Evolutionary conservation across 2,329 filamentous ascomycete species (phyloP), one percentile per base, ranked within the genome.

Genomic region (Coniella lustricola): DNA sequence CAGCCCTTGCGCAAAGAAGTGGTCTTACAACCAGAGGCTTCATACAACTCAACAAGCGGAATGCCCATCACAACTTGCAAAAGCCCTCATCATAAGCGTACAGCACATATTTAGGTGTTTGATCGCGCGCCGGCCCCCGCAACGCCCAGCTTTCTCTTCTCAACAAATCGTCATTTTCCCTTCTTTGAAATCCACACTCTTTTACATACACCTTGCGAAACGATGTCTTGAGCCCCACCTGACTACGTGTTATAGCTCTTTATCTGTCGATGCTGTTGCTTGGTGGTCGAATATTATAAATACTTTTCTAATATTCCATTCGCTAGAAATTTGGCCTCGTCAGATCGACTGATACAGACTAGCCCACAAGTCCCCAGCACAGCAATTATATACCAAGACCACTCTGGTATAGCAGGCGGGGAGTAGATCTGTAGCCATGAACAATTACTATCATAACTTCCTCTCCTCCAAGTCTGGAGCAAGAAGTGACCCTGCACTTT

Each of bases 381-480:
- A 22, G 5, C 20, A 17, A 7, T 29, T 14, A n/a, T 10, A 9
- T 1, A 18, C 22, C 7, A 22, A 44, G 14, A 7, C 22, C 18
- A 8, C 22, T 16, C 13, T 36, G 7, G 14, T 13, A 34, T 7
- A 12, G 20, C 18, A 22, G 8, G 31, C 16, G 18, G 10, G n/a
- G 8, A 14, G 13, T 29, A 35, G n/a, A 29, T 3, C 9, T 44
- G 42, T 32, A 48, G 56, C 54, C 49, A 81, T 81, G 77, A 72
- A 71, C 59, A 75, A 78, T 54, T 77, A 76, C 59, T 79, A 80
- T 55, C 73, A 75, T 44, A 71, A 74, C 54, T 78, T 79, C 57
- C 65, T 79, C 48, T 69, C 74, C 56, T 74, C 74, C 31, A 72
- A 76, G 69, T 67, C 71, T 50, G 74, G 71, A 47, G 64, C 66